A percentile compares a stretch with the other conserved stretches of the same genome.
Conservation (phyloP, 129 eudicot species). For the Chrysanthemum seticuspe region DNA sequence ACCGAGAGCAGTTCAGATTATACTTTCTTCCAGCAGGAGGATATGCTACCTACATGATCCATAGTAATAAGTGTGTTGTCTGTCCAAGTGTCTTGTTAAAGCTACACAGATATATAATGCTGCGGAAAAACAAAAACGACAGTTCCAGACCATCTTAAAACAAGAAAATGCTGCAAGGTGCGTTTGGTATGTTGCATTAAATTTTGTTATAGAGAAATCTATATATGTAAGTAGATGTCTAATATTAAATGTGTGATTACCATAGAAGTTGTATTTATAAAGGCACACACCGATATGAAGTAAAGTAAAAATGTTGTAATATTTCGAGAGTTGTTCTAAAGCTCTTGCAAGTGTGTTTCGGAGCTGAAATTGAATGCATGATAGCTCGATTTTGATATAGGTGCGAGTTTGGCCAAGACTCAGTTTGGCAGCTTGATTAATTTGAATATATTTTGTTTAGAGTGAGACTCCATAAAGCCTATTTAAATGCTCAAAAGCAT, state of each 20-base stretch:
- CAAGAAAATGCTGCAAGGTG: conserved; percentile 20
- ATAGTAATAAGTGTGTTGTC: conserved; percentile 10
- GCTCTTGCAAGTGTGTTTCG: conserved; percentile 14
- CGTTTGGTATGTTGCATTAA: conserved; percentile 21
- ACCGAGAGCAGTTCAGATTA: conserved; percentile 71
- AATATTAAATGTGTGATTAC: conserved; percentile 28
- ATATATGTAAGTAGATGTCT: conserved; percentile 29
- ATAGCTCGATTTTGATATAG: neutral
- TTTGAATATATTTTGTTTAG: neutral
- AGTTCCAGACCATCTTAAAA: conserved; percentile 13
- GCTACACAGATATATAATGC: conserved; percentile 10
- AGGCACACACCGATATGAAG: conserved; percentile 24
- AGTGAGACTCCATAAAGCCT: neutral
- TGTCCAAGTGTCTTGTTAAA: conserved; percentile 21
- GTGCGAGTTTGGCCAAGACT: neutral
- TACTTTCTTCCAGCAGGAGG: conserved; percentile 68
- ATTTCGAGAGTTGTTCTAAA: neutral
- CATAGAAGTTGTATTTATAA: conserved; percentile 38
- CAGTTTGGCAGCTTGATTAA: neutral
- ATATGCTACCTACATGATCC: conserved; percentile 36
- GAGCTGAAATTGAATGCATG: neutral
- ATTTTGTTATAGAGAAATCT: conserved; percentile 34
- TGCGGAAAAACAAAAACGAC: neutral
- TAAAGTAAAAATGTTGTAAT: conserved; percentile 22
- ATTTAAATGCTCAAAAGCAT: neutral